phyloP scores from a whole-genome alignment of 495 filamentous ascomycete genomes.

The Staphylotrichum longicolle region DNA sequence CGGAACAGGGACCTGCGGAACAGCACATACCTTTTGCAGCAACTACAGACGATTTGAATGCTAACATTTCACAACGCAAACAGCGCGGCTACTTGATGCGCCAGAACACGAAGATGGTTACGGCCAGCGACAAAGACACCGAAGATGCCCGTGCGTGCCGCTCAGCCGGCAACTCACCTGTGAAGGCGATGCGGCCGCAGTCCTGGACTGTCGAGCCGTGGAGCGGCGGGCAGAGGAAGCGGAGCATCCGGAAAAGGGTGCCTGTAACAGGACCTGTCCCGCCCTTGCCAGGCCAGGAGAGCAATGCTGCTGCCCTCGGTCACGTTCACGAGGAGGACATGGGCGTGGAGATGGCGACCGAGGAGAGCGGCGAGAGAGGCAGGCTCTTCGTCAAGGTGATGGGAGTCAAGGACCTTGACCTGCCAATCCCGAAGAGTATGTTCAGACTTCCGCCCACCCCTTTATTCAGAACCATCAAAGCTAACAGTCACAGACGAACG shows the following conservation, averaged over 20 bases:
- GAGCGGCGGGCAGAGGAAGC: constrained; percentile 73
- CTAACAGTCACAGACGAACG: constrained; percentile 67
- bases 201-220: constrained; percentile 96
- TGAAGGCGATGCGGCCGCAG: constrained; percentile 69
- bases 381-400: constrained; percentile 95
- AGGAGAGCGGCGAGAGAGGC: constrained; percentile 85
- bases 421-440: constrained; percentile 88
- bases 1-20: constrained; percentile 7
- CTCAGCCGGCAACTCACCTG: constrained; percentile 67
- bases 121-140: constrained; percentile 69
- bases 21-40: constrained; percentile 15
- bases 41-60: constrained; percentile 28
- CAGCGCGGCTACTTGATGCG: constrained; percentile 99
- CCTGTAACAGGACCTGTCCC: constrained; percentile 60
- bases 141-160: constrained; percentile 53
- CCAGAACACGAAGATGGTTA: constrained; percentile 95
- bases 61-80: constrained; percentile 59
- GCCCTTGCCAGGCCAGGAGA: constrained; percentile 84
- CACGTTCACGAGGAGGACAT: constrained; percentile 61
- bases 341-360: constrained; percentile 51
- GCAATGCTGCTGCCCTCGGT: constrained; percentile 63
- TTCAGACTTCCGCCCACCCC: constrained; percentile 6
- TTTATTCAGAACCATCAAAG: background rate
- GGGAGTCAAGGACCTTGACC: constrained; percentile 89
- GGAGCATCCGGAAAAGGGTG: constrained; percentile 62